phyloP scores from a whole-genome alignment of 75 land plant genomes.

The Pinus taeda region DNA sequence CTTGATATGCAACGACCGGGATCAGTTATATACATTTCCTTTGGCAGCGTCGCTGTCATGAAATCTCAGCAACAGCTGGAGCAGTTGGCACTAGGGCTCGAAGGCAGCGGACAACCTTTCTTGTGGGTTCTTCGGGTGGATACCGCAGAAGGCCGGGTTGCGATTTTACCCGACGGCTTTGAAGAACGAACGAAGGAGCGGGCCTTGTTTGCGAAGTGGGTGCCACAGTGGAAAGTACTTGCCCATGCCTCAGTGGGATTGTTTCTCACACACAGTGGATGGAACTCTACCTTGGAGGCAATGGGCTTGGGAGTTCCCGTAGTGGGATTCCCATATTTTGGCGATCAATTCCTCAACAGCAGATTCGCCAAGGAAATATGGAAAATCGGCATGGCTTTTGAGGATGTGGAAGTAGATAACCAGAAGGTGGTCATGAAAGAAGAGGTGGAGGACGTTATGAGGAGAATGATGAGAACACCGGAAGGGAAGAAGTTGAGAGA shows the following conservation, averaged over 20 bases:
- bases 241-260: conserved; percentile 22
- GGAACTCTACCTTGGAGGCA: conserved; percentile 33
- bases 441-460: background rate
- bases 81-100: conserved; percentile 15
- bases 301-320: conserved; percentile 21
- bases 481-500: background rate
- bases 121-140: conserved; percentile 24
- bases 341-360: conserved; percentile 13
- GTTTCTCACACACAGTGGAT: conserved; percentile 34
- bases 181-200: conserved; percentile 10
- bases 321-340: conserved; percentile 24
- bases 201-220: too few species aligned
- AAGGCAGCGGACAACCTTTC: conserved; percentile 12
- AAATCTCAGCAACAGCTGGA: conserved; percentile 9
- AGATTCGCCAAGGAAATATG: conserved; percentile 9
- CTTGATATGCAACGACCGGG: background rate
- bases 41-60: conserved; percentile 24
- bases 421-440: background rate
- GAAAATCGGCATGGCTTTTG: conserved; percentile 19
- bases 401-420: background rate
- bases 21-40: conserved; percentile 16
- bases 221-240: background rate
- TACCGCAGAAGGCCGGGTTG: background rate
- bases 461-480: background rate
- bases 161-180: background rate